Conservation (phyloP, 2,329 filamentous ascomycete genomes). For the Hyphodiscus sp. region DNA sequence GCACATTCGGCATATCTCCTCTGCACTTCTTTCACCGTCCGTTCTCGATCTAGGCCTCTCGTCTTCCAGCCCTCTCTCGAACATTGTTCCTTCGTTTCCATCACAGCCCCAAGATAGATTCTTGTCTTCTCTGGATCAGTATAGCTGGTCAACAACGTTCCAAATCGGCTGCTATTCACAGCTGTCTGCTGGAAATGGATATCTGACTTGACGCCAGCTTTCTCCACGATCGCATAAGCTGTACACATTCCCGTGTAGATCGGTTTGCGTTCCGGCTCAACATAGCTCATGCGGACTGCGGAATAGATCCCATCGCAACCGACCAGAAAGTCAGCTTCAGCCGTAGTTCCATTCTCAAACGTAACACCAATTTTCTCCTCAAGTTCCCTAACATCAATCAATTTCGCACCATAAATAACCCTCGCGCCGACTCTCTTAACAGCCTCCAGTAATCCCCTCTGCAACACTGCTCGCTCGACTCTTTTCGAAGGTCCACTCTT, state of each 20-base stretch:
- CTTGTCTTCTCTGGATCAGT: neutral
- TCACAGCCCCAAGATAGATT: conserved; percentile 8
- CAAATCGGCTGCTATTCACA: neutral
- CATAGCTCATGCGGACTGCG: neutral
- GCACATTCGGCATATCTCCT: conserved; percentile 7
- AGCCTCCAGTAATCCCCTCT: conserved; percentile 21
- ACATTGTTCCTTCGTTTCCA: conserved; percentile 6
- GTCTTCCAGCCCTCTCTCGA: conserved; percentile 14
- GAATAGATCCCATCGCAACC: neutral
- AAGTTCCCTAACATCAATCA: conserved; percentile 5
- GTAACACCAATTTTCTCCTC: neutral
- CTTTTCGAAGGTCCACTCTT: conserved; percentile 24
- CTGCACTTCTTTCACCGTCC: conserved; percentile 6
- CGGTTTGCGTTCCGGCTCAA: neutral
- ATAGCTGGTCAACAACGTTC: neutral
- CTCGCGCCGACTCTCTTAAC: conserved; percentile 9
- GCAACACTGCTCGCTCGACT: conserved; percentile 24
- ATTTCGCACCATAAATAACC: conserved; percentile 10
- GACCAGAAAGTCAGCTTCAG: neutral
- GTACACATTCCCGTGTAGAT: neutral
- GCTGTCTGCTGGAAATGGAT: neutral
- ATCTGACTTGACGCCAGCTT: neutral
- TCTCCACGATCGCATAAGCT: neutral
- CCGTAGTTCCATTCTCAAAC: neutral
- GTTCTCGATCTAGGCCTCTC: conserved; percentile 2